Base-by-base conservation (phyloP, 2,329 filamentous ascomycete genomes). In the Capronia americana region DNA sequence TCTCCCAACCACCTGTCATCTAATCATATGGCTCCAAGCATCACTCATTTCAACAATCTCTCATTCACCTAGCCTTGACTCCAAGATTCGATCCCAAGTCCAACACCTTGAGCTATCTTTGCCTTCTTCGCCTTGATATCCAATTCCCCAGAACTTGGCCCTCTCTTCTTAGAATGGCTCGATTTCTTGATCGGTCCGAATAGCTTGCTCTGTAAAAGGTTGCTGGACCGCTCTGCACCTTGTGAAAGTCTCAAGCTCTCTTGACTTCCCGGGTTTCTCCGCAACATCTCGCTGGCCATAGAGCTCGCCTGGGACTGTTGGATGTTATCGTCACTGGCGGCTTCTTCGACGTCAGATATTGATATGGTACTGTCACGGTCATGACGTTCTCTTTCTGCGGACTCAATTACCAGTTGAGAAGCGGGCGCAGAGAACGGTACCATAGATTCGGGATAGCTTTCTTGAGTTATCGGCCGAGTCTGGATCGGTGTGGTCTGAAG, bases 331-430 rank as follows among this genome's bases (percentile, higher is more conserved):
- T 91, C 88, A 59, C 84, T 85, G 46, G 20, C 32, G 11, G 86
- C 84, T 51, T 80, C 77, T 57, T 85, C 83, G 7, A 76, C 75
- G 51, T 87, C 86, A 1, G 85, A 86, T 23, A 87, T 89, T 0
- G 92, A 95, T 57, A 95, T 93, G 1, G 92, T 96, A 79, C 91
- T 94, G 77, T 96, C 92, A 66, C 92, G 88, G 77, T 92, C 93
- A 77, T 88, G 88, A 11, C 67, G 70, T 44, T 86, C 83, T 57
- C 81, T 81, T 23, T 81, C 80, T 11, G 71, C 69, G 14, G 73
- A 74, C 23, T 73, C 71, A 26, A 72, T 71, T 30, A 41, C 76
- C 74, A 57, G 75, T 56, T 71, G 75, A 28, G 71, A 73, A 58
- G 68, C 68, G 24, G 69, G 72, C 46, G 64, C 67, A 71, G 72